A percentile compares a stretch with the other conserved stretches of the same genome.
Conservation (phyloP, 768 basidiomycete species). For the Pulveroboletus sp. region DNA sequence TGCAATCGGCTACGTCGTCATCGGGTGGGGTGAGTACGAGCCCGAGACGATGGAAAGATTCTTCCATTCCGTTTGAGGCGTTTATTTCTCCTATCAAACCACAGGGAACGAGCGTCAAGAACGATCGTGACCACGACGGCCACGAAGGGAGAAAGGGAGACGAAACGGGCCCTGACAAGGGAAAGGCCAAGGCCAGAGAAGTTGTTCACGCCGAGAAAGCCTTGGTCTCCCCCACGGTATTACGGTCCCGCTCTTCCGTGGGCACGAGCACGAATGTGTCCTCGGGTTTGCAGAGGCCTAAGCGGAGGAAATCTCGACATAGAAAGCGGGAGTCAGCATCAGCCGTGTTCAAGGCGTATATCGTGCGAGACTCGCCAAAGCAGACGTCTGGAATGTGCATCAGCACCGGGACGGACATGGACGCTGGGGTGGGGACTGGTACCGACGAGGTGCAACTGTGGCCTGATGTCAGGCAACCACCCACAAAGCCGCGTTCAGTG, state of each 20-base stretch:
- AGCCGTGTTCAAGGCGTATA: slow-evolving; percentile 15
- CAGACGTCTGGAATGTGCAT: neutral
- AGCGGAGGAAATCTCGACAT: neutral
- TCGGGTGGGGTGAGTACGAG: neutral
- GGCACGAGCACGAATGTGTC: neutral
- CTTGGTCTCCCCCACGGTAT: neutral
- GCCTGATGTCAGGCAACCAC: neutral
- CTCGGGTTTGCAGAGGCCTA: neutral
- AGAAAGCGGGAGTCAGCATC: slow-evolving; percentile 11
- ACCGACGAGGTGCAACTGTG: neutral
- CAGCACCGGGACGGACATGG: neutral
- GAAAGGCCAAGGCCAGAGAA: slow-evolving; percentile 4
- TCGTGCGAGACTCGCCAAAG: slow-evolving; percentile 9
- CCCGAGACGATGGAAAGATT: neutral
- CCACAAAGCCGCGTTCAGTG: neutral
- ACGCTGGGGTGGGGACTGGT: neutral
- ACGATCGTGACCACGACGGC: neutral
- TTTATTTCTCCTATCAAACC: slow-evolving; percentile 20
- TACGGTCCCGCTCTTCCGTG: neutral
- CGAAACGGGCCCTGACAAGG: neutral
- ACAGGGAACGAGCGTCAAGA: neutral
- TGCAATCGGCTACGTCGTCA: neutral
- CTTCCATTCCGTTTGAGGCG: slow-evolving; percentile 13
- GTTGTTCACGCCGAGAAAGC: neutral
- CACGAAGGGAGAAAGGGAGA: neutral